phyloP scores from a whole-genome alignment of 148 eudicot genomes.

The Arctostaphylos glauca region DNA sequence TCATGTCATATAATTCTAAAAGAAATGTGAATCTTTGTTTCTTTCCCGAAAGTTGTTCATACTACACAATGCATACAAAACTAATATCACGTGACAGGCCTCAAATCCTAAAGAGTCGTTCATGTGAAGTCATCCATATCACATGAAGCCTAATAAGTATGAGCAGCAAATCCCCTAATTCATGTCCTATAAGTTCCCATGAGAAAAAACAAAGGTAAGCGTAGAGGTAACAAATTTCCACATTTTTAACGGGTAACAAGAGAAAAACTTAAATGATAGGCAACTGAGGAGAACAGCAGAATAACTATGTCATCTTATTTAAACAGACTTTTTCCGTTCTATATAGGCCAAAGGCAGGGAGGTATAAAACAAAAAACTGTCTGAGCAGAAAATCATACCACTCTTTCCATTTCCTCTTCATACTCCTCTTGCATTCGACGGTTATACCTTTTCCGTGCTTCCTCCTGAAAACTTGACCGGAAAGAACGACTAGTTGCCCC shows the following conservation, averaged over 20 bases:
- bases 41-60: background rate
- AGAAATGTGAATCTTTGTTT: background rate
- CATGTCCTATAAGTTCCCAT: background rate
- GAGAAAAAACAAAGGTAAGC: background rate
- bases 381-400: constrained; percentile 41
- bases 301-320: background rate
- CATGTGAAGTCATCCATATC: background rate
- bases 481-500: constrained; percentile 53
- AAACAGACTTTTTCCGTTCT: background rate
- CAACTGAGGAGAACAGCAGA: background rate
- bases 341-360: background rate
- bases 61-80: background rate
- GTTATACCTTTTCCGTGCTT: constrained; percentile 79
- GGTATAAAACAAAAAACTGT: background rate
- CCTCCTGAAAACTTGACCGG: constrained; percentile 76
- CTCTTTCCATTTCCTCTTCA: constrained; percentile 99
- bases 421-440: constrained; percentile 89
- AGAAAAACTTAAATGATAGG: background rate
- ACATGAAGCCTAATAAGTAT: background rate
- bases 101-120: background rate
- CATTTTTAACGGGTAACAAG: background rate
- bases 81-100: background rate
- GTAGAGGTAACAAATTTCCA: background rate
- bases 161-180: background rate
- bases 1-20: background rate